Conservation (phyloP, 352 stramenopile species). For the Pythium myriotylum region DNA sequence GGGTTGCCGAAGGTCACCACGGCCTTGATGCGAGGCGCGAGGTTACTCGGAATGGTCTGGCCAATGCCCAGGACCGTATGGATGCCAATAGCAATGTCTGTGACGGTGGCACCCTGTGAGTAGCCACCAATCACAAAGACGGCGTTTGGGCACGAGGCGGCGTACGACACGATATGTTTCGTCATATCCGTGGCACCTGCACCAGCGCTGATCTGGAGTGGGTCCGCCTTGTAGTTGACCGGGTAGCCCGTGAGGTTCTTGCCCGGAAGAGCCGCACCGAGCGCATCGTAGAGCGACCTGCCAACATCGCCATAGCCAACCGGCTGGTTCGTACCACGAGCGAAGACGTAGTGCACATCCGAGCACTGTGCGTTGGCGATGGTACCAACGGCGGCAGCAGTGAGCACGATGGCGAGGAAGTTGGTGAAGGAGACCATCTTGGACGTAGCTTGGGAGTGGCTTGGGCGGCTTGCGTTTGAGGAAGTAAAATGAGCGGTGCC, state of each 20-base stretch:
- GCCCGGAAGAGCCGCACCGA: too few species aligned
- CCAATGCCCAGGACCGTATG: conserved; percentile 20
- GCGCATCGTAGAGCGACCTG: too few species aligned
- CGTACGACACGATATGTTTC: conserved; percentile 31
- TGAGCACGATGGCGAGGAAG: neutral
- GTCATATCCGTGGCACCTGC: conserved; percentile 33
- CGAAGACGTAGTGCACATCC: conserved; percentile 21
- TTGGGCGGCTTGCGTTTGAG: too few species aligned
- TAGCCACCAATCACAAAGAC: conserved; percentile 6
- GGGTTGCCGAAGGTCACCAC: conserved; percentile 26
- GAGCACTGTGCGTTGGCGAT: neutral
- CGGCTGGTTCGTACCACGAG: conserved; percentile 33
- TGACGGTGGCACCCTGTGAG: conserved; percentile 21
- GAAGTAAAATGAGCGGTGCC: too few species aligned
- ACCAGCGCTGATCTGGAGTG: conserved; percentile 21
- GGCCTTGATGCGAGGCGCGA: conserved; percentile 30
- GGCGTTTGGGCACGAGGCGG: conserved; percentile 29
- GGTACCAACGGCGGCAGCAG: neutral
- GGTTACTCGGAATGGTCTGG: conserved; percentile 15
- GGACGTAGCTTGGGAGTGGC: neutral
- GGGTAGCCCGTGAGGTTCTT: too few species aligned
- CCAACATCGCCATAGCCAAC: neutral
- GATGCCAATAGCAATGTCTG: conserved; percentile 32
- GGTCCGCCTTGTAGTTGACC: conserved; percentile 19
- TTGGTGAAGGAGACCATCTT: conserved; percentile 11